These are phyloP conservation scores for Alternaria novae-zelandiae DNA, from an alignment of 2,329 filamentous ascomycete species.

Conservation along the genomic window DNA sequence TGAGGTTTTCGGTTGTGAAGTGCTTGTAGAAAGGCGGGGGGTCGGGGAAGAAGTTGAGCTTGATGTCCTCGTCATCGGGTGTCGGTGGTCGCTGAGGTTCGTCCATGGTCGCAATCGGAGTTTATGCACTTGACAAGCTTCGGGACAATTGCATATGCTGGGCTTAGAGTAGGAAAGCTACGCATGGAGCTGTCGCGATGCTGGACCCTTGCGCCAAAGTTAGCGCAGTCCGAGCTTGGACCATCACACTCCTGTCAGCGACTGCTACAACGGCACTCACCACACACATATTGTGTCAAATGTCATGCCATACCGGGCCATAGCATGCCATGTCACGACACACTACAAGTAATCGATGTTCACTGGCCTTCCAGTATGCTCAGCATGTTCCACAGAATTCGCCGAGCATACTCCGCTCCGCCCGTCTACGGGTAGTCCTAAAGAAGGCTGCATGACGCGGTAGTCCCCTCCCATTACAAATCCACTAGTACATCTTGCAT, in stretches of 20 bases:
- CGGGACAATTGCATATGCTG: neutral
- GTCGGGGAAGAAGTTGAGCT: conserved; percentile 69
- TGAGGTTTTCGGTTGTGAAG: conserved; percentile 79
- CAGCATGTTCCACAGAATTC: neutral
- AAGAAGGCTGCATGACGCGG: neutral
- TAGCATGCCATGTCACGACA: neutral
- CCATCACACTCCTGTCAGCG: neutral
- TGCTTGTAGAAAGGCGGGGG: conserved; percentile 90
- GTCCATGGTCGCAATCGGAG: conserved; percentile 13
- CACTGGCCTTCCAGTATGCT: neutral
- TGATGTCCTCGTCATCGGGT: conserved; percentile 27
- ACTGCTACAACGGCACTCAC: neutral
- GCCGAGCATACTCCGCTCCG: conserved; percentile 1
- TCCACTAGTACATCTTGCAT: neutral
- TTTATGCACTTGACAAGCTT: neutral
- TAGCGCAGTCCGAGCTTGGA: neutral
- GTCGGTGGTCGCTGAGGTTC: conserved; percentile 18
- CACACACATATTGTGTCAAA: neutral
- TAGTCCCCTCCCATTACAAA: conserved; percentile 11
- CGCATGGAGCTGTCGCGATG: neutral
- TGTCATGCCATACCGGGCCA: neutral
- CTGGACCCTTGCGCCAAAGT: conserved; percentile 14
- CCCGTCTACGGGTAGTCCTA: neutral
- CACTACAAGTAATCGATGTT: neutral
- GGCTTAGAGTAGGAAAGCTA: neutral